Evolutionary conservation across 1,284 basidiomycete species (phyloP), one percentile per base, ranked within the genome.

Genomic region (Fomitopsis betulina): DNA sequence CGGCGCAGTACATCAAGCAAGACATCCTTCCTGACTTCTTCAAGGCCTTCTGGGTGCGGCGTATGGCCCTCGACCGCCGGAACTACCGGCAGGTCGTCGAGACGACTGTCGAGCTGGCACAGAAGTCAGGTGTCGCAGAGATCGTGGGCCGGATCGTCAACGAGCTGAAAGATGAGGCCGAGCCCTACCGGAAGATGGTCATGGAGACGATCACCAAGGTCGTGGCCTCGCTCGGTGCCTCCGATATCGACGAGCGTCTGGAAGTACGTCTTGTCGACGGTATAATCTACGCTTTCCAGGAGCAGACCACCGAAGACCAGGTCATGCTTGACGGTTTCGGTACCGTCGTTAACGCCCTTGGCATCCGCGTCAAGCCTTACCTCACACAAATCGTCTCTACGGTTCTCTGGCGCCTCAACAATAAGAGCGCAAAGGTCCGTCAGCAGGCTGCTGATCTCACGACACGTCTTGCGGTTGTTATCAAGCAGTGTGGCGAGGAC

Each of bases 141-240:
- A 97, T 99, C 57, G 93, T 98, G 17, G 92, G 93, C 1, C 82
- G 95, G 61, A 87, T 99, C 63, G 96, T 97, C 60, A 97, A 98
- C 70, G 95, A 97, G 70, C 79, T 99, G 63, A 99, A 99, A 79
- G 94, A 96, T 67, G 94, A 96, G 72, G 90, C 91, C 1, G 97
- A 99, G 77, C 94, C 95, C 6, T 98, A 96, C 80, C 82, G 96
- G 64, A 98, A 98, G 82, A 99, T 99, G 97, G 96, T 98, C 43
- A 99, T 99, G 96, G 97, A 99, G 78, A 98, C 97, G 0, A 98
- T 99, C 67, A 97, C 95, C 23, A 97, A 98, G 72, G 97, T 99
- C 39, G 83, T 99, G 33, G 87, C 89, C 7, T 91, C 89, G 12
- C 84, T 97, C 4, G 96, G 97, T 58, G 94, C 96, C 2, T 93